Evolutionary conservation across 1,284 basidiomycete genomes (phyloP), one percentile per base, ranked within the genome.

Genomic region (Malassezia sympodialis): DNA sequence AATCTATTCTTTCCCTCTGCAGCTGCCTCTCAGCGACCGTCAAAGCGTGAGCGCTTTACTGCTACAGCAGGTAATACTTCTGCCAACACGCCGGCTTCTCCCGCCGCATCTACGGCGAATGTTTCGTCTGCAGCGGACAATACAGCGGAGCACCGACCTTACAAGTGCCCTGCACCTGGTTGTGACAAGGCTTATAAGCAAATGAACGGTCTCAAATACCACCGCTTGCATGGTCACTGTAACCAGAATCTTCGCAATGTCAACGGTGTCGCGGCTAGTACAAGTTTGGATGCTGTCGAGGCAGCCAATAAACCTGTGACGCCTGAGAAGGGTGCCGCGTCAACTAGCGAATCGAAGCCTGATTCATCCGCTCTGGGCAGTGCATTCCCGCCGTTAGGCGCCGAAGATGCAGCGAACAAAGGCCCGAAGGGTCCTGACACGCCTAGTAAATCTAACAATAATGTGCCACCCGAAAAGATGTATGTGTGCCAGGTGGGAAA

Each of bases 101-200:
- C 24, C 8, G 37, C 46, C 49, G 56, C 37, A 53, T 56, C 35
- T 35, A 56, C 35, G 56, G 53, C 52, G 57, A 60, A 28, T 60
- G 49, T 7, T 48, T 55, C 17, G 17, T n/a, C 59, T 12, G 17
- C 46, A 2, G 59, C 61, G 28, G 51, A 50, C 12, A 58, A 51
- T 30, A 53, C 60, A 27, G 51, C 59, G 37, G 56, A 64, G 49
- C 78, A 80, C 62, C 96, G 96, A 76, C 93, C 93, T 0, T 98
- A 93, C 84, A 83, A 86, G 61, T 98, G 93, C 79, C 90, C 90
- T 14, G 93, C 93, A 67, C 85, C 88, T 0, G 93, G 94, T 53
- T 98, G 93, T 80, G 91, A 90, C 79, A 98, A 98, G 81, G 84
- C 84, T 42, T 98, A 98, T 81, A 96, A 96, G 80, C 93, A 96